phyloP scores from a whole-genome alignment of 2,329 filamentous ascomycete species.

The Claviceps cyperi region DNA sequence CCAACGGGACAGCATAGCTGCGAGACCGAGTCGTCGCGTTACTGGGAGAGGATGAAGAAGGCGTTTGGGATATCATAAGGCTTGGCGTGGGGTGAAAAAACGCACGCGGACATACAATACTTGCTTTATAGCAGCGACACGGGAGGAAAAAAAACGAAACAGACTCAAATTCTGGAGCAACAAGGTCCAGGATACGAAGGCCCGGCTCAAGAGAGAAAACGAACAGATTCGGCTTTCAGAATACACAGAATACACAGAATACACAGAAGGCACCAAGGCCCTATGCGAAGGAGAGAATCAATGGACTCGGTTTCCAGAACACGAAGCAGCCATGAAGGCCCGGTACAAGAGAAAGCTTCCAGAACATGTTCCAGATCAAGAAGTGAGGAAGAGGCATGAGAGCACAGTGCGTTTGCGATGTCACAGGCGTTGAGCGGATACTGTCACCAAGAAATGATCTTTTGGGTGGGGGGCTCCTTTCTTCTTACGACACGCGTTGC shows the following conservation, averaged over 20 bases:
- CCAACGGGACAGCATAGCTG: slow-evolving; percentile 45
- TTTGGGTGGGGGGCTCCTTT: background rate
- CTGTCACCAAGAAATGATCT: background rate
- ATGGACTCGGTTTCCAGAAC: no score
- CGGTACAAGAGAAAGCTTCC: no score
- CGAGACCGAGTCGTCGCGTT: slow-evolving; percentile 50
- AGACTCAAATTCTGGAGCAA: no score
- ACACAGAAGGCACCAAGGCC: no score
- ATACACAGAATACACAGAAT: no score
- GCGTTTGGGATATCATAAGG: slow-evolving; percentile 18
- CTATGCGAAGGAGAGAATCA: no score
- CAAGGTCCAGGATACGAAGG: no score
- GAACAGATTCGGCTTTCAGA: no score
- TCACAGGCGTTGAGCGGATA: slow-evolving; percentile 7
- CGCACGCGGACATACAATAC: background rate
- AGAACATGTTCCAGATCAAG: no score
- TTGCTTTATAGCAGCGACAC: background rate
- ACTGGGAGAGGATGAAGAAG: slow-evolving; percentile 31
- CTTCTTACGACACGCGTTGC: slow-evolving; percentile 8
- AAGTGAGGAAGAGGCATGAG: background rate
- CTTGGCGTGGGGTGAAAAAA: background rate
- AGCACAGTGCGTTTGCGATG: slow-evolving; percentile 3
- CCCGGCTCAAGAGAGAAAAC: no score
- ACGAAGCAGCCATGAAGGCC: no score
- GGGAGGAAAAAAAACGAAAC: background rate